Evolutionary conservation across 371 early-diverging fungal species (phyloP), one percentile per base, ranked within the genome.

Genomic region (Mortierella sp.): DNA sequence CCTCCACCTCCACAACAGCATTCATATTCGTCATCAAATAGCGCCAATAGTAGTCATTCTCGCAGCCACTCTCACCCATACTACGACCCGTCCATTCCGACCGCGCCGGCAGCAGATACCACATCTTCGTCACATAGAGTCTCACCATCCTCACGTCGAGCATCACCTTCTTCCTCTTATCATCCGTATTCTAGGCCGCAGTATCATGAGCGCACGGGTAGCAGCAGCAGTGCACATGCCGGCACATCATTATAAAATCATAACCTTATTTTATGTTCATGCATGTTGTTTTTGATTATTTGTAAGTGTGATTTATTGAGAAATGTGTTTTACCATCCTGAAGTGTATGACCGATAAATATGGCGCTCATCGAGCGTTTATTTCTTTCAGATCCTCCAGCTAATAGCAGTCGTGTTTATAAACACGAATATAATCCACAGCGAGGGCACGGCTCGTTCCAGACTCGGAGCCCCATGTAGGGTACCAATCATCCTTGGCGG

Each of bases 401-500:
- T 63, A 45, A 32, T 51, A n/a, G 43, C 80, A 79, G 22, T 70
- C 58, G 47, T 79, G 55, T 9, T 64, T 69, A 31, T 73, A 79
- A 23, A 73, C 74, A 28, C 80, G 73, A 26, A 90, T 84, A 83
- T 88, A 91, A 58, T 91, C 89, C 55, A 89, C 75, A 12, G 87
- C 88, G 31, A 91, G 69, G 9, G 89, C 91, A n/a, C 86, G 79
- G 29, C 82, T 76, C 22, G 70, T 60, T 49, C 76, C 81, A 35
- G 85, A 75, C 5, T 84, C 86, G 29, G 79, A 62, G 1, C 87
- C 86, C 91, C 91, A 91, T 0, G 89, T 86, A 37, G 84, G 84
- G 40, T 88, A 64, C 91, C 91, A 89, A 32, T 85, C 71, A 12
- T 82, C 68, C 64, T 83, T 86, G 10, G 76, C 76, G 22, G 84